Evolutionary conservation across 31 red algal genomes (phyloP), one percentile per base, ranked within the genome.

Genomic region (Odonthalia washingtoniensis): DNA sequence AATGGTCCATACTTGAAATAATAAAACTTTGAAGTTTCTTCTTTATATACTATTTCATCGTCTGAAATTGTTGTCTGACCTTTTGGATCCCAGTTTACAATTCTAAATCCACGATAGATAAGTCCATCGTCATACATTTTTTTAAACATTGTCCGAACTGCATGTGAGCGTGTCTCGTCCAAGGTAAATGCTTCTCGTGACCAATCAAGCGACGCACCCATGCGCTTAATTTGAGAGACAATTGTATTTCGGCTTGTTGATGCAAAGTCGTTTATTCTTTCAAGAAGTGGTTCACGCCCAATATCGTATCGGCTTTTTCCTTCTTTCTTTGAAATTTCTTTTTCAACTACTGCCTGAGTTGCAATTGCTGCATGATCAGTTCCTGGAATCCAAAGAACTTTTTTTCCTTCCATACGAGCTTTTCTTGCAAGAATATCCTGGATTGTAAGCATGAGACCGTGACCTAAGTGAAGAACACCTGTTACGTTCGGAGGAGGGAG

Each of bases 401-500:
- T 75, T 26, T 78, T 79, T 40, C 95, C 94, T 9, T 81, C 53
- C 97, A 99, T 99, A 6, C 97, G 94, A 82, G 94, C 81, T 67
- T 86, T 96, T 32, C 97, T 91, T 34, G 89, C 78, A 70, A 99
- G 57, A 70, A 99, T 96, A 87, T 99, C 97, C 46, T 99, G 85
- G 63, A 99, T 28, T 2, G 97, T 92, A 16, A 79, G 76, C 69
- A 94, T 91, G 68, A 99, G 91, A 39, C 94, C 97, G 78, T 99
- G 97, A 26, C 97, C 97, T 94, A 99, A 96, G 75, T 99, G 97
- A 46, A 99, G 79, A 40, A 88, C 94, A 43, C 97, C 97, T 3
- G 97, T 99, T 17, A 99, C 92, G 89, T 99, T 99, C 43, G 97
- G 97, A 21, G 97, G 97, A 16, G 97, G 97, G 94, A 98, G 96